Conservation (phyloP, 192 early-diverging fungal genomes). For the Phycomyces nitens region DNA sequence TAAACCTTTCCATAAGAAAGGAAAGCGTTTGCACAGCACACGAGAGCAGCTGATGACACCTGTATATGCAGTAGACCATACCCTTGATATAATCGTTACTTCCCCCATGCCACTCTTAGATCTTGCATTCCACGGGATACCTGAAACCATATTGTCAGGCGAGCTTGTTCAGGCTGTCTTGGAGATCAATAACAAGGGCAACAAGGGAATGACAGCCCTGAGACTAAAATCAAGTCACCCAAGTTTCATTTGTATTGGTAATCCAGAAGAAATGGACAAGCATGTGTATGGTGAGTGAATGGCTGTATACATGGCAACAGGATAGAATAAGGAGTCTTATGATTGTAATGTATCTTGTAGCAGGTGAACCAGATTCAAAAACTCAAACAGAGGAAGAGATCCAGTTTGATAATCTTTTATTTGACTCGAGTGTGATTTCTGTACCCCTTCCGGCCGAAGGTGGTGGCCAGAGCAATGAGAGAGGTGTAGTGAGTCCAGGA, state of each 20-base stretch:
- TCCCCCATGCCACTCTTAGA: conserved; percentile 83
- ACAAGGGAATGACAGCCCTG: conserved; percentile 65
- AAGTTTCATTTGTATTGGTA: conserved; percentile 76
- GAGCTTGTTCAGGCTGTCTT: conserved; percentile 70
- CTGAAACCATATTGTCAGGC: conserved; percentile 76
- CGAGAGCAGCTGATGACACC: conserved; percentile 56
- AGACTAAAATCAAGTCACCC: conserved; percentile 82
- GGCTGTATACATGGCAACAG: neutral
- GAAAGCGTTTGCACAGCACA: conserved; percentile 74
- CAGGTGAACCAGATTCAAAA: too few relatives aligned
- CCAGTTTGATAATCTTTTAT: conserved; percentile 50
- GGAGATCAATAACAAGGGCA: conserved; percentile 82
- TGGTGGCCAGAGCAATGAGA: conserved; percentile 14
- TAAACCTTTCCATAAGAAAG: conserved; percentile 62
- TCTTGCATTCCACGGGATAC: conserved; percentile 71
- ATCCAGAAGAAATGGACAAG: conserved; percentile 37
- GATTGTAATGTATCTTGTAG: neutral
- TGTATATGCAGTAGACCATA: conserved; percentile 67
- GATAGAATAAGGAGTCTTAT: neutral
- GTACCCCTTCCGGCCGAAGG: conserved; percentile 43
- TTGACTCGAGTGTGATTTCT: conserved; percentile 47
- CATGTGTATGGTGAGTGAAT: conserved; percentile 37
- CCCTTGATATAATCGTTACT: conserved; percentile 71
- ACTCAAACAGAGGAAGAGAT: neutral
- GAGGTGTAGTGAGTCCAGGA: conserved; percentile 55